Evolutionary conservation across 1,139 yeast genomes (phyloP), one percentile per base, ranked within the genome.

Genomic region (Diutina rugosa): DNA sequence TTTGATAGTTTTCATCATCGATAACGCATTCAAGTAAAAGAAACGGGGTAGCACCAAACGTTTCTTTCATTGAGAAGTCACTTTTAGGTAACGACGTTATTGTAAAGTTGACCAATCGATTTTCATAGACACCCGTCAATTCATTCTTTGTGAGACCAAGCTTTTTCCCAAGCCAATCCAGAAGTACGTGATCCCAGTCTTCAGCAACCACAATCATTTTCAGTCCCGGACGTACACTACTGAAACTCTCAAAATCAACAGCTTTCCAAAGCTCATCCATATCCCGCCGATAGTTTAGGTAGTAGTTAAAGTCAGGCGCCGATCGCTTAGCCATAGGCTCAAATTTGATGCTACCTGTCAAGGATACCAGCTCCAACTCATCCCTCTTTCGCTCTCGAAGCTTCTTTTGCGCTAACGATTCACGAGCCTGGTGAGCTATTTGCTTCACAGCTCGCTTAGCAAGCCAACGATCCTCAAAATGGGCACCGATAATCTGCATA

Each of bases 121-220:
- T 66, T 52, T 68, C 70, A 59, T 74, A 76, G 14, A 67, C 62
- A 41, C 61, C 58, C 55, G 62, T 63, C n/a, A 66, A 67, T 9
- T 59, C 58, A 59, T 73, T 70, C 1, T 69, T 64, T 55, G 63
- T 64, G 48, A 79, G 64, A 9, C 64, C 62, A 18, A 79, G 64
- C 61, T 78, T 77, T 3, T 71, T 71, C 46, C 70, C 69, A 51
- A 79, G 67, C 84, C 84, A 79, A 60, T 71, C 73, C 2, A 81
- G 74, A 59, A 71, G 72, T 6, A 72, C 63, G 9, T 67, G 62
- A 4, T 64, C 55, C 80, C 81, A 78, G 59, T 77, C 67, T 58
- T 77, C 80, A 6, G 77, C 79, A 14, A 78, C 67, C 10, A 78
- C 61, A 46, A 79, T 62, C 59, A 72, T 70, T 54, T 69, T 71